A percentile compares a stretch with the other conserved stretches of the same genome.
phyloP scores from a whole-genome alignment of 805 yeast genomes.

The Grigorovia transvaalensis region DNA sequence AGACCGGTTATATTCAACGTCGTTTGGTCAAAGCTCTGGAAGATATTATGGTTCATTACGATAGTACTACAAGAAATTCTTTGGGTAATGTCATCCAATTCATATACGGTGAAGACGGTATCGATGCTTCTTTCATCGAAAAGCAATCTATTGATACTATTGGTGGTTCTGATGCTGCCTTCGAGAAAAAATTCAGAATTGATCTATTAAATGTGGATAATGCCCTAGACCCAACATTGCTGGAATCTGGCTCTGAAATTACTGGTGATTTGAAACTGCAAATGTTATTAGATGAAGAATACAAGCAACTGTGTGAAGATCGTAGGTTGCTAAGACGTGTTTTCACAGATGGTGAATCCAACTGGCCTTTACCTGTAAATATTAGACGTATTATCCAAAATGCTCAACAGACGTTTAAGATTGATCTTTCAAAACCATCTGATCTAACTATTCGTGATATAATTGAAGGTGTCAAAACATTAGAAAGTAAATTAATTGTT shows the following conservation, averaged over 20 bases:
- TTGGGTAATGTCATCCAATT: conserved; percentile 97
- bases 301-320: conserved; percentile 62
- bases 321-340: conserved; percentile 73
- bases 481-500: conserved; percentile 60
- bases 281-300: conserved; percentile 72
- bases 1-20: conserved; percentile 97
- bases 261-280: conserved; percentile 88
- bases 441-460: conserved; percentile 81
- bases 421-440: conserved; percentile 82
- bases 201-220: conserved; percentile 71
- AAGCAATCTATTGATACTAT: conserved; percentile 91
- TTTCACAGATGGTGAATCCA: conserved; percentile 87
- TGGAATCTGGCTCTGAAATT: conserved; percentile 93
- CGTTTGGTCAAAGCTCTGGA: conserved; percentile 95
- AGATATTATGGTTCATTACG: conserved; percentile 88
- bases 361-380: conserved; percentile 97
- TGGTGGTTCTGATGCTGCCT: conserved; percentile 80
- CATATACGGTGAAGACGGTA: conserved; percentile 97
- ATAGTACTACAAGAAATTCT: conserved; percentile 88
- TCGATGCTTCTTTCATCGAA: conserved; percentile 97
- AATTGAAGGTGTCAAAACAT: conserved; percentile 55
- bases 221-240: conserved; percentile 78
- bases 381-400: conserved; percentile 93
- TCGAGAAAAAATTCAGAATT: conserved; percentile 74
- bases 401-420: conserved; percentile 93